Base-by-base conservation (phyloP, 441 rosid species). In the Adansonia grandidieri region DNA sequence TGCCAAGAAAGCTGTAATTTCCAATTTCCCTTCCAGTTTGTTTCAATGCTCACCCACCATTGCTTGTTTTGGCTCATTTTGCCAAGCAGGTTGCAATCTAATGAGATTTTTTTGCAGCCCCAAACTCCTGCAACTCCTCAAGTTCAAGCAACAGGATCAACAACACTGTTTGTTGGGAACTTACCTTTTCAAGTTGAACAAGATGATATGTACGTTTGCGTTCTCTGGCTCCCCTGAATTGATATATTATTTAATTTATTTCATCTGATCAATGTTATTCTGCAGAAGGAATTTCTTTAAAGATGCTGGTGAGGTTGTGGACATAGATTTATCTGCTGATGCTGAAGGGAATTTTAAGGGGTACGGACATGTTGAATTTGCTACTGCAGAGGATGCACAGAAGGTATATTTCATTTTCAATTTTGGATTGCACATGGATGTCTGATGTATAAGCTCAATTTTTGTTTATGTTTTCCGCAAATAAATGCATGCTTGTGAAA, bases 331-430 rank as follows among this genome's bases (percentile, higher is more conserved):
- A 19, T 79, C 91, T 19, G 15, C 82, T 15, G 86, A 82, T 42
- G 66, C 50, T 1, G 96, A 93, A 0, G 92, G 90, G 44, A 82
- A 86, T 6, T 88, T 90, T 62, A 92, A 80, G 86, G 98, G 99
- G 1, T 94, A 63, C 77, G 94, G 93, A 10, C 96, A 93, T 82
- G 94, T 96, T 81, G 97, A 96, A 79, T 96, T 96, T 1, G 24
- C 24, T 28, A 51, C 45, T 71, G 82, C 78, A 32, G 95, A 92
- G 74, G 95, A 22, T 2, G 99, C 98, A 17, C 80, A 69, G 19
- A 91, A 92, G 90, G 99, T 87, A 53, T 62, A 37, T 71, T 32
- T 71, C n/a, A 0, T 13, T 51, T 53, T 2, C 14, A 15, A 1
- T 10, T 69, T 20, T 13, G 11, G 40, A 22, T n/a, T 42, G 6